Percentiles rank a stretch among this genome's conserved stretches.
Conservation (phyloP, 257 asterid genomes). For the Solanum sitiens region DNA sequence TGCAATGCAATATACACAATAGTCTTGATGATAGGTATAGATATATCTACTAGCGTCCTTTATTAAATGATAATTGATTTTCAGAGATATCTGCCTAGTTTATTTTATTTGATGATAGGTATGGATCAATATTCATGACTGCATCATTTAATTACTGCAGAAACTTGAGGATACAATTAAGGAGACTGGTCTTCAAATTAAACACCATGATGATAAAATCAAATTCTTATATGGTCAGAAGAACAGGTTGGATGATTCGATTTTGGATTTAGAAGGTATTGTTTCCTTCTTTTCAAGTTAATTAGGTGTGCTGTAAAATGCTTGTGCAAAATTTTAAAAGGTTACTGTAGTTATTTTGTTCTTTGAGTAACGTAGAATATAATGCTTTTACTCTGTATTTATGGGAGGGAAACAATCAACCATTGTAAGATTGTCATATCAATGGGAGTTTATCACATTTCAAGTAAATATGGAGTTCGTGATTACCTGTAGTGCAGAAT, state of each 20-base stretch:
- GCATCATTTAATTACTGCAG: no score
- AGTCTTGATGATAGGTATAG: no score
- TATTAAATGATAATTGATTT: no score
- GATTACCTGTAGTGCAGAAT: not conserved
- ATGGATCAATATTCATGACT: no score
- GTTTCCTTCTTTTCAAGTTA: not conserved
- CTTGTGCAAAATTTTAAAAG: not conserved
- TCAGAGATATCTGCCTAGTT: no score
- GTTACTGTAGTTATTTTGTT: not conserved
- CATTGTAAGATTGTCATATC: not conserved
- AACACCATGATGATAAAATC: no score
- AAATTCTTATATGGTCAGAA: constrained; percentile 8
- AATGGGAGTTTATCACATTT: not conserved
- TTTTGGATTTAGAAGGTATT: constrained; percentile 55
- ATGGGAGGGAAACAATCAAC: not conserved
- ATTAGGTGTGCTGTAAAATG: not conserved
- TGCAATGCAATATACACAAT: no score
- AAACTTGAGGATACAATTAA: no score
- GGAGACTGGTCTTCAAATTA: no score
- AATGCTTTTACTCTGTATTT: not conserved
- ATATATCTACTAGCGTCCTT: no score
- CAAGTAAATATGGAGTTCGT: not conserved
- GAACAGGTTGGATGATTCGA: constrained; percentile 41
- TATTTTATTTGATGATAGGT: no score
- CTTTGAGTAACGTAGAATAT: not conserved